Conservation (phyloP, 306 rosid species). For the Cucurbita maxima region DNA sequence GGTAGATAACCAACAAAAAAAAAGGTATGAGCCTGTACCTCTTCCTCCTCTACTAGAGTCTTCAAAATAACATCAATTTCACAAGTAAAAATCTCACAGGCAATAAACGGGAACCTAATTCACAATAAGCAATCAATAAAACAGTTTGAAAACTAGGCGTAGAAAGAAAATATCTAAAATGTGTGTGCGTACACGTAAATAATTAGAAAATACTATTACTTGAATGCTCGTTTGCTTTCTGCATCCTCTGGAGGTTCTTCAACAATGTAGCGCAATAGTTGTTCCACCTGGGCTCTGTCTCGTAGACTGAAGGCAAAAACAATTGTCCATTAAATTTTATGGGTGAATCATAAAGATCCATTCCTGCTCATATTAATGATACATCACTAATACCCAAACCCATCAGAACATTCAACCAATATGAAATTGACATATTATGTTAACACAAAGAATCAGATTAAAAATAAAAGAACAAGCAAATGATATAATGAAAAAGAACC, state of each 20-base stretch:
- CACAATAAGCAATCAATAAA: slow-evolving; percentile 10
- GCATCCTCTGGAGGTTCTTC: slow-evolving; percentile 90
- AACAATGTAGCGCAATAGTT: slow-evolving; percentile 57
- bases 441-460: not conserved
- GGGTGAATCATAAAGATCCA: not conserved
- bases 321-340: slow-evolving; percentile 10
- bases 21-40: slow-evolving; percentile 33
- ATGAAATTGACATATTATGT: not conserved
- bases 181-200: not conserved
- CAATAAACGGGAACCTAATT: slow-evolving; percentile 85
- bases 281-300: slow-evolving; percentile 92
- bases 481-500: slow-evolving; percentile 7
- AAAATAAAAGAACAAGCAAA: not conserved
- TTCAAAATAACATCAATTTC: slow-evolving; percentile 96
- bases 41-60: slow-evolving; percentile 95
- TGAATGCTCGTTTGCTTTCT: slow-evolving; percentile 81
- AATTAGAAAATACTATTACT: slow-evolving; percentile 31
- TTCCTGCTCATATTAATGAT: not conserved
- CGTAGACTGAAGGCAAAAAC: slow-evolving; percentile 47
- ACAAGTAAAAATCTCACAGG: slow-evolving; percentile 92
- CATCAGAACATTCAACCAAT: not conserved
- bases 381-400: not conserved
- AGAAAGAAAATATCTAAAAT: not conserved
- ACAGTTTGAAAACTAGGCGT: slow-evolving; percentile 12
- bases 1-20: not conserved